Evolutionary conservation across 1,284 basidiomycete species (phyloP), one percentile per base, ranked within the genome.

Genomic region (Vanrija pseudolonga): DNA sequence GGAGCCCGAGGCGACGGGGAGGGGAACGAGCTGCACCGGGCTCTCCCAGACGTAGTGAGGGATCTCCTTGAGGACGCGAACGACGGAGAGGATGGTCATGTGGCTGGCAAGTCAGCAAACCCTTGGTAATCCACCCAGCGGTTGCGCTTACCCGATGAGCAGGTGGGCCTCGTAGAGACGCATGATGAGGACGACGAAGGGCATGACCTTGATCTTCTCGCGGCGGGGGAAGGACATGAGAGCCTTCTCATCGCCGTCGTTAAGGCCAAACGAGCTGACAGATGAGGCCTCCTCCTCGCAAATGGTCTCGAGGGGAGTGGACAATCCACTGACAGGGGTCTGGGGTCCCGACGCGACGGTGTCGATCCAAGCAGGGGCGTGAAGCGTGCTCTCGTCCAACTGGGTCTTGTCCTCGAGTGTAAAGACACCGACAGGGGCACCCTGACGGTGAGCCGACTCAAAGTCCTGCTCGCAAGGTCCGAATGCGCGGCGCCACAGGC

Each of bases 161-260:
- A 70, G 37, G 57, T 71, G 70, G 6, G 71, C 71, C 51, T 72
- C 69, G 58, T 66, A 72, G 23, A 72, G 45, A 11, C 70, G 61
- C 20, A 48, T 40, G 11, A 48, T 17, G 18, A 61, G 57, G 15
- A 57, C 41, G 18, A 62, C 19, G 53, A 64, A 60, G 17, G 61
- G 59, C 19, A 53, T 18, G 22, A 52, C 45, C 23, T 19, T 22
- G 6, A 42, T 20, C 40, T 23, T 42, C 6, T 17, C 14, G 17
- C 19, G 19, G 18, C 12, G 32, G 26, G 8, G 26, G 23, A n/a
- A 23, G 6, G 32, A 12, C 12, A 12, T 12, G 32, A 4, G 9
- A 12, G 32, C 28, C 54, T 61, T 59, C 50, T 57, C 50, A 26
- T 56, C 40, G 20, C 47, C 53, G 45, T 58, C 53, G 11, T 32